A percentile compares a stretch with the other conserved stretches of the same genome.
Evolutionary conservation across 75 land plant species (phyloP).

Genomic region (Pseudotsuga menziesii): DNA sequence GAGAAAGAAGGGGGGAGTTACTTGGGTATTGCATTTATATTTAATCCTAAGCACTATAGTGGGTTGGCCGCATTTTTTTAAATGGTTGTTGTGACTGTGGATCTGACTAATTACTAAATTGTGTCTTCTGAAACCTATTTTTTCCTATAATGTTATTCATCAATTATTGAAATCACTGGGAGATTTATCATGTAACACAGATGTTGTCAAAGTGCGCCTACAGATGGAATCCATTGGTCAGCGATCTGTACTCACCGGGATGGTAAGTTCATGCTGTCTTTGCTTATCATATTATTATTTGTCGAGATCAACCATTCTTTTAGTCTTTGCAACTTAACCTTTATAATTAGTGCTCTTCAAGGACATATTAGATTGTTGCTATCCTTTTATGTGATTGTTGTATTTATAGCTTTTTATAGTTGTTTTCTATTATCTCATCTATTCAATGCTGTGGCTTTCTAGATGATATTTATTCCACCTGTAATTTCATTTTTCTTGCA

Average conservation of each 20-base stretch:
- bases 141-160: background rate
- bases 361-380: background rate
- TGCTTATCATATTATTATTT: background rate
- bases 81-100: background rate
- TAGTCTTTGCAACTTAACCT: background rate
- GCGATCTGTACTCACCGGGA: slow-evolving; percentile 53
- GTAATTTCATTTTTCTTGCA: slow-evolving; percentile 12
- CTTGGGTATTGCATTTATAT: no score
- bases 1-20: background rate
- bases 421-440: background rate
- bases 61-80: background rate
- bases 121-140: background rate
- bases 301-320: background rate
- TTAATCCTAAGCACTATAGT: background rate
- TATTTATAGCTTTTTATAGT: background rate
- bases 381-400: background rate
- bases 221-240: slow-evolving; percentile 80
- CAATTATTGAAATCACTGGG: background rate
- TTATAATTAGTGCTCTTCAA: background rate
- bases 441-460: background rate
- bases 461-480: background rate
- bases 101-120: background rate
- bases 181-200: slow-evolving; percentile 28
- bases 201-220: slow-evolving; percentile 85
- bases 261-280: slow-evolving; percentile 36